phyloP scores from a whole-genome alignment of 1,284 basidiomycete species.

The Polyporus tsugae region DNA sequence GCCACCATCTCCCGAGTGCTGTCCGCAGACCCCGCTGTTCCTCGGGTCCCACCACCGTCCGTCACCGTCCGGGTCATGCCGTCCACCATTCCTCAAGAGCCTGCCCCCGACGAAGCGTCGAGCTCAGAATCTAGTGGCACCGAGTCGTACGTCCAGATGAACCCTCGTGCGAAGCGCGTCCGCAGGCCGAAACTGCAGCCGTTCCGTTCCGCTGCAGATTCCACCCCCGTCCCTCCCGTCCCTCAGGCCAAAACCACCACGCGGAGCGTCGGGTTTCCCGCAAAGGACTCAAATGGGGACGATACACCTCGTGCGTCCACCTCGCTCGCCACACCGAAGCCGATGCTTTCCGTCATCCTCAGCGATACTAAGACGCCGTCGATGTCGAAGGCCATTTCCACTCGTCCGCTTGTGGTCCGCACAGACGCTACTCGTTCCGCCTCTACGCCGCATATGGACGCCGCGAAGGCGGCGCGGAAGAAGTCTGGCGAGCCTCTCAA shows the following conservation, averaged over 20 bases:
- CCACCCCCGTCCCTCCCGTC: slow-evolving; percentile 52
- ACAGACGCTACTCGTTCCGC: slow-evolving; percentile 20
- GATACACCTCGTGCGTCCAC: slow-evolving; percentile 32
- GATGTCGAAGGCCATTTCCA: slow-evolving; percentile 3
- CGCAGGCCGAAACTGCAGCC: slow-evolving; percentile 43
- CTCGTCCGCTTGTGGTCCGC: slow-evolving; percentile 12
- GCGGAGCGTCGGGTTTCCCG: slow-evolving; percentile 28
- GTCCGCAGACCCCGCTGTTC: slow-evolving; percentile 29
- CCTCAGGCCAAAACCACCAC: slow-evolving; percentile 37
- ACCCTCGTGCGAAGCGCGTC: slow-evolving; percentile 39
- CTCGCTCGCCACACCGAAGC: slow-evolving; percentile 25
- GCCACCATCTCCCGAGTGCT: slow-evolving; percentile 33
- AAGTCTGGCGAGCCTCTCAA: slow-evolving; percentile 95
- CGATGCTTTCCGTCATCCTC: slow-evolving; percentile 4
- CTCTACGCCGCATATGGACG: slow-evolving; percentile 20
- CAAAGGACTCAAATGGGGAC: slow-evolving; percentile 16
- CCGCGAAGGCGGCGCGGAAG: slow-evolving; percentile 60
- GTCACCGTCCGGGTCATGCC: slow-evolving; percentile 40
- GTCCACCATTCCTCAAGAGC: slow-evolving; percentile 36
- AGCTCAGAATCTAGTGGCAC: slow-evolving; percentile 43
- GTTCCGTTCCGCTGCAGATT: slow-evolving; percentile 49
- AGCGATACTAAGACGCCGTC: background rate
- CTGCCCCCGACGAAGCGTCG: slow-evolving; percentile 18
- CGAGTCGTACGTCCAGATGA: slow-evolving; percentile 37
- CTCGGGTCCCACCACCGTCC: slow-evolving; percentile 33